Evolutionary conservation across 108 stramenopile genomes (phyloP).

Genomic region (Nannochloropsis gaditana): DNA sequence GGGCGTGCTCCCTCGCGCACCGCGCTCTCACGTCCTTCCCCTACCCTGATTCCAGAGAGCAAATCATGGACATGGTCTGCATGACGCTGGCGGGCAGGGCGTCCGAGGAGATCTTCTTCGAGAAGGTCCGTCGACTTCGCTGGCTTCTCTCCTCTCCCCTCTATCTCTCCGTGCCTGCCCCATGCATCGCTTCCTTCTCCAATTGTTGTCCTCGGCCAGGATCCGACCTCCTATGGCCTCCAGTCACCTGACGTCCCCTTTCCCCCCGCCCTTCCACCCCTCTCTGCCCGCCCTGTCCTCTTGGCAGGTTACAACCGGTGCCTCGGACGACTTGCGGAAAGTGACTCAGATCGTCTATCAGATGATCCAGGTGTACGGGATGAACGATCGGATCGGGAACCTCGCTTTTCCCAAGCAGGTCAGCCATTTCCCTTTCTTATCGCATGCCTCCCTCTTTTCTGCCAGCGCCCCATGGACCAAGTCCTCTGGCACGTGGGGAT

Average conservation of each 20-base stretch:
- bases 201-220: too few species aligned
- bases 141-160: too few species aligned
- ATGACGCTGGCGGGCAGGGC: slow-evolving; percentile 94
- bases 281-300: neutral
- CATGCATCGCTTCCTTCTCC: too few species aligned
- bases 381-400: slow-evolving; percentile 86
- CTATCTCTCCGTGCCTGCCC: too few species aligned
- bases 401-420: slow-evolving; percentile 79
- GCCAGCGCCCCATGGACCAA: neutral
- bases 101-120: slow-evolving; percentile 86
- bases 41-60: slow-evolving; percentile 56
- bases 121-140: slow-evolving; percentile 34
- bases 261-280: neutral
- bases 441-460: neutral
- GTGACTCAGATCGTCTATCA: slow-evolving; percentile 90
- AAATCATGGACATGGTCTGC: slow-evolving; percentile 90
- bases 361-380: slow-evolving; percentile 86
- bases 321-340: slow-evolving; percentile 80
- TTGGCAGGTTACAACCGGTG: slow-evolving; percentile 79
- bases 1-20: neutral
- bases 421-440: neutral
- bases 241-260: neutral
- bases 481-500: too few species aligned
- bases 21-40: neutral
- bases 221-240: too few species aligned